Evolutionary conservation across 139 green algal species (phyloP).

Genomic region (Volvox reticuliferus): DNA sequence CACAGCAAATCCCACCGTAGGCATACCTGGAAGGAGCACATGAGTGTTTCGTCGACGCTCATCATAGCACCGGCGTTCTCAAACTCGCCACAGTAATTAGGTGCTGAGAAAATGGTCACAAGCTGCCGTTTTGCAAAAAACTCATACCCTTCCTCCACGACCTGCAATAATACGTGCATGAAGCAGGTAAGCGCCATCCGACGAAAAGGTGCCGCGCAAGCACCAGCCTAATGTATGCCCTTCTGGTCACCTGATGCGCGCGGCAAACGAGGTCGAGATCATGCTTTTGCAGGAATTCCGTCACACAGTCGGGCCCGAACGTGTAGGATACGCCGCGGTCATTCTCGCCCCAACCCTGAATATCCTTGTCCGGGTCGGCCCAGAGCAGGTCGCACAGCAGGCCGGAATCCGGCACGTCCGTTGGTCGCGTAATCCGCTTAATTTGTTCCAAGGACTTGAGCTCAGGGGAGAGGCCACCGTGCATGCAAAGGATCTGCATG

Average conservation of each 20-base stretch:
- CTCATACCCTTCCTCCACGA: slow-evolving; percentile 99
- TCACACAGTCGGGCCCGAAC: slow-evolving; percentile 96
- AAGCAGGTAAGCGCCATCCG: not conserved
- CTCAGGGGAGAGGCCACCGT: slow-evolving; percentile 98
- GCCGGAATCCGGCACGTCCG: slow-evolving; percentile 97
- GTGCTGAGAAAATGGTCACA: slow-evolving; percentile 98
- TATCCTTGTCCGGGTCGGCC: slow-evolving; percentile 99
- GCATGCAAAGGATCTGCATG: slow-evolving; percentile 98
- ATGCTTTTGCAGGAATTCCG: slow-evolving; percentile 96
- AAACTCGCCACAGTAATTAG: slow-evolving; percentile 99
- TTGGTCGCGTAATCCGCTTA: slow-evolving; percentile 95
- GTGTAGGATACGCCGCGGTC: slow-evolving; percentile 99
- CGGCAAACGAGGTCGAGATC: slow-evolving; percentile 98
- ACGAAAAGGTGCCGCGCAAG: not conserved
- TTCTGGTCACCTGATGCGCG: slow-evolving; percentile 89
- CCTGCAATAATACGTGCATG: slow-evolving; percentile 59
- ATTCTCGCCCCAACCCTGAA: slow-evolving; percentile 98
- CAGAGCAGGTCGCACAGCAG: slow-evolving; percentile 99
- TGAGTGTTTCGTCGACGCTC: slow-evolving; percentile 99
- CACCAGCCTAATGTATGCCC: not conserved
- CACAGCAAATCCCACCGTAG: no score
- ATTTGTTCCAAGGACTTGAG: slow-evolving; percentile 99
- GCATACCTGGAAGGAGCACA: slow-evolving; percentile 98
- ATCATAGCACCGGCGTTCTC: slow-evolving; percentile 99
- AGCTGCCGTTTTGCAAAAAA: slow-evolving; percentile 99